phyloP scores from a whole-genome alignment of 768 basidiomycete genomes.

The Podaxis pistillaris region DNA sequence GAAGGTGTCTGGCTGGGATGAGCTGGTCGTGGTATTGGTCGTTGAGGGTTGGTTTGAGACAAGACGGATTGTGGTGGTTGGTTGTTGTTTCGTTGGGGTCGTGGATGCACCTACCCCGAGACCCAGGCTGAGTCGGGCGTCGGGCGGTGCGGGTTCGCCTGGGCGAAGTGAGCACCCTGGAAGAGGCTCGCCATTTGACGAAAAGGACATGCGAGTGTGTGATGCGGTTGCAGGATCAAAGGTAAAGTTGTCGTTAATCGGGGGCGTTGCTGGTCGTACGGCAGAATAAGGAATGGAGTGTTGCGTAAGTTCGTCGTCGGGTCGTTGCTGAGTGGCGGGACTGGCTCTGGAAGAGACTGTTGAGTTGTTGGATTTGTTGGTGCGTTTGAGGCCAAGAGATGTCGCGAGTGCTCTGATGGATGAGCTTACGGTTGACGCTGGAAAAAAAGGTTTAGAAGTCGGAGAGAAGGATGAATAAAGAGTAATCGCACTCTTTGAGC shows the following conservation, averaged over 20 bases:
- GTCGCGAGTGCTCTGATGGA: slow-evolving; percentile 77
- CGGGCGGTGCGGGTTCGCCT: slow-evolving; percentile 58
- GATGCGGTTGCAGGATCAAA: slow-evolving; percentile 30
- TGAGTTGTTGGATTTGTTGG: slow-evolving; percentile 22
- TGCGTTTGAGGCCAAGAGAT: slow-evolving; percentile 69
- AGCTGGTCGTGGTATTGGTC: slow-evolving; percentile 16
- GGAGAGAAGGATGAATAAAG: slow-evolving; percentile 17
- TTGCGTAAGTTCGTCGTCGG: slow-evolving; percentile 40
- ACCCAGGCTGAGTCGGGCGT: slow-evolving; percentile 62
- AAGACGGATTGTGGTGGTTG: slow-evolving; percentile 52
- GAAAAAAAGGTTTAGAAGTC: neutral
- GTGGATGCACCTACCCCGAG: slow-evolving; percentile 35
- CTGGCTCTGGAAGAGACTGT: slow-evolving; percentile 20
- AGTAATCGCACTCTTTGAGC: slow-evolving; percentile 50
- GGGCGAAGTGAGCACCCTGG: slow-evolving; percentile 59
- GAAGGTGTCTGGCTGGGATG: slow-evolving; percentile 22
- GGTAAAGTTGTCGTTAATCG: slow-evolving; percentile 50
- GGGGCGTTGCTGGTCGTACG: slow-evolving; percentile 33
- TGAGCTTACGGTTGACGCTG: slow-evolving; percentile 63
- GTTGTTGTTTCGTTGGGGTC: slow-evolving; percentile 40
- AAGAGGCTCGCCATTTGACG: slow-evolving; percentile 43
- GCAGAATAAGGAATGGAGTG: slow-evolving; percentile 43
- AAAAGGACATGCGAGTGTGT: slow-evolving; percentile 25
- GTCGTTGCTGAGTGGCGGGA: slow-evolving; percentile 15
- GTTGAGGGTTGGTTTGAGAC: slow-evolving; percentile 34